These are phyloP conservation scores for Lachnellula willkommii DNA, from an alignment of 2,329 filamentous ascomycete species.

Conservation along the genomic window DNA sequence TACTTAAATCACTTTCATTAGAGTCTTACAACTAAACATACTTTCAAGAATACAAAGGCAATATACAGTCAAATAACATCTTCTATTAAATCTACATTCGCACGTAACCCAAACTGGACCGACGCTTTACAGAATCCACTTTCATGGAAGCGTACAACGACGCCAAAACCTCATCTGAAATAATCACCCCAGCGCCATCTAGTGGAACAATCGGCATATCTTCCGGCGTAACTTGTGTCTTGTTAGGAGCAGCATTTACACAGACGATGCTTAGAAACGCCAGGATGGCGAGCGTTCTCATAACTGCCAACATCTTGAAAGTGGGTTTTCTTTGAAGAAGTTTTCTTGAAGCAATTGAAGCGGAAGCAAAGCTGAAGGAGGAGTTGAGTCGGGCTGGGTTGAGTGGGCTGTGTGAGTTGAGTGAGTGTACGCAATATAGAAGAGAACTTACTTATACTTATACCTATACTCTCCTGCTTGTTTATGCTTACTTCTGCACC, in stretches of 20 bases:
- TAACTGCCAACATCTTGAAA: slow-evolving; percentile 7
- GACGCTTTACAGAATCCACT: slow-evolving; percentile 70
- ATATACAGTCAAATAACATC: too few relatives aligned
- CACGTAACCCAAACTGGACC: too few relatives aligned
- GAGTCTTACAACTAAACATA: too few relatives aligned
- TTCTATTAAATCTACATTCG: too few relatives aligned
- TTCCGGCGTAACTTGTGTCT: slow-evolving; percentile 57
- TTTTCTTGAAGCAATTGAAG: background rate
- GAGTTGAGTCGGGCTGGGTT: background rate
- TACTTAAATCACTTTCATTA: too few relatives aligned
- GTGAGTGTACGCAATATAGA: background rate
- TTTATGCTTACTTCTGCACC: too few relatives aligned
- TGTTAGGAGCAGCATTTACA: slow-evolving; percentile 10
- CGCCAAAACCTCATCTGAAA: slow-evolving; percentile 56
- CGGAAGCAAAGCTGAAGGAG: background rate
- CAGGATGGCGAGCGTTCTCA: background rate
- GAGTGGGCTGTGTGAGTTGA: too few relatives aligned
- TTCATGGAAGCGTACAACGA: slow-evolving; percentile 60
- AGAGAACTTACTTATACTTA: slow-evolving; percentile 7
- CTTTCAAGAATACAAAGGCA: too few relatives aligned
- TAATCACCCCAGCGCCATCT: slow-evolving; percentile 64
- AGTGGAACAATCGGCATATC: slow-evolving; percentile 70
- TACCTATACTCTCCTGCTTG: too few relatives aligned
- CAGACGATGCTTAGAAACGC: slow-evolving; percentile 6
- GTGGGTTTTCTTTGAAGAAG: background rate